Percentiles rank a stretch among this genome's conserved stretches.
Evolutionary conservation across 148 eudicot species (phyloP).

Genomic region (Rheum nobile): DNA sequence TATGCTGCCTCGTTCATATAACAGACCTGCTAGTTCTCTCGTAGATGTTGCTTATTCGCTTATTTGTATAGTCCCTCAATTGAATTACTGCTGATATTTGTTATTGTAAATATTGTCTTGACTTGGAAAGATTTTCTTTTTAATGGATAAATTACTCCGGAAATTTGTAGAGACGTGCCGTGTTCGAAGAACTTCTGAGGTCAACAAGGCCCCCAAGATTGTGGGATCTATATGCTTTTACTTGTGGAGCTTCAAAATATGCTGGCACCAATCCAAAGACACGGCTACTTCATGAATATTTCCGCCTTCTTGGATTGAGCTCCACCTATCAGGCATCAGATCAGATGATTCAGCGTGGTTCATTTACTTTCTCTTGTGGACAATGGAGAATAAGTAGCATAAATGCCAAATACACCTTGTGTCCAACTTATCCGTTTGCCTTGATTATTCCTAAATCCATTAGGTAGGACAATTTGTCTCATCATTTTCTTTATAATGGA

Average conservation of each 20-base stretch:
- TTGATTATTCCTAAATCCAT: conserved; percentile 79
- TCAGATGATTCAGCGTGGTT: conserved; percentile 54
- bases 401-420: conserved; percentile 63
- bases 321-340: conserved; percentile 36
- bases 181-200: conserved; percentile 66
- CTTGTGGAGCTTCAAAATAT: conserved; percentile 56
- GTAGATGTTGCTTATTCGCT: background rate
- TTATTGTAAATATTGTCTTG: background rate
- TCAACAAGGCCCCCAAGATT: conserved; percentile 63
- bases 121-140: background rate
- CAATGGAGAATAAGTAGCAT: conserved; percentile 85
- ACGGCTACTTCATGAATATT: conserved; percentile 79
- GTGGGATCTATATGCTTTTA: conserved; percentile 92
- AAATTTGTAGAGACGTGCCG: conserved; percentile 67
- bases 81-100: background rate
- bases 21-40: background rate
- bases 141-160: conserved; percentile 1
- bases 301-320: conserved; percentile 77
- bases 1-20: background rate
- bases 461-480: conserved; percentile 34
- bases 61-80: background rate
- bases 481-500: background rate
- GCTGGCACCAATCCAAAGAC: conserved; percentile 53
- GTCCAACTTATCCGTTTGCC: conserved; percentile 90
- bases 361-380: conserved; percentile 57